Conservation (phyloP, 1,284 basidiomycete genomes). For the Heterobasidion irregulare region DNA sequence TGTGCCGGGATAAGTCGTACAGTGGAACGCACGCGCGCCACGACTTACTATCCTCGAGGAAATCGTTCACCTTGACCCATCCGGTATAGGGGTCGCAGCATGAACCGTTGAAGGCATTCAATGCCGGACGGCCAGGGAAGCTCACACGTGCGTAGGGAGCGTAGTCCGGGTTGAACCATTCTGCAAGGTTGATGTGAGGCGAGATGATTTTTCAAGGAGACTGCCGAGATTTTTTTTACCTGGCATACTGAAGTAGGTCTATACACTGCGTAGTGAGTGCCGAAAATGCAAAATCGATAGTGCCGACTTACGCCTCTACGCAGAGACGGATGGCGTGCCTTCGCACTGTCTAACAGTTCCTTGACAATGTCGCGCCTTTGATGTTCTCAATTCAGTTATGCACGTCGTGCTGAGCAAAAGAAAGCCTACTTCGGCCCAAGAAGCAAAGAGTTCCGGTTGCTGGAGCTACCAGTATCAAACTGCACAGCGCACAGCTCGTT, state of each 20-base stretch:
- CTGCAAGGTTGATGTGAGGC: neutral
- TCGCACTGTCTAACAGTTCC: slow-evolving; percentile 44
- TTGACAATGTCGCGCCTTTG: slow-evolving; percentile 39
- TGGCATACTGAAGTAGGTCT: slow-evolving; percentile 14
- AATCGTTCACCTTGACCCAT: slow-evolving; percentile 38
- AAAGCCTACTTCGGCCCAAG: slow-evolving; percentile 30
- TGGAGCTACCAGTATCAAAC: slow-evolving; percentile 46
- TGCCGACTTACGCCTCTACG: slow-evolving; percentile 33
- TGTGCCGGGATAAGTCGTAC: neutral
- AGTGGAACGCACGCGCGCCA: neutral
- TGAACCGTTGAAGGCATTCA: slow-evolving; percentile 39
- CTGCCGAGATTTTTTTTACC: neutral
- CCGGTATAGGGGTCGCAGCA: slow-evolving; percentile 49
- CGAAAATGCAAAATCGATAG: neutral
- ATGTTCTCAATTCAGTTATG: neutral
- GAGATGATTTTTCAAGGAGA: neutral
- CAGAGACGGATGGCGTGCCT: slow-evolving; percentile 37
- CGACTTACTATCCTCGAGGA: slow-evolving; percentile 30
- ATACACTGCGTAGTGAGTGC: neutral
- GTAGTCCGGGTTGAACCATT: slow-evolving; percentile 46
- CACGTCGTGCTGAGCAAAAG: neutral
- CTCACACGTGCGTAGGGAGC: slow-evolving; percentile 38
- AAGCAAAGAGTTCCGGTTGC: slow-evolving; percentile 37
- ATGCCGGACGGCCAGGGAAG: slow-evolving; percentile 48
- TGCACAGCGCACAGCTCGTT: neutral